phyloP scores from a whole-genome alignment of 192 early-diverging fungal genomes.

The Gigaspora rosea region DNA sequence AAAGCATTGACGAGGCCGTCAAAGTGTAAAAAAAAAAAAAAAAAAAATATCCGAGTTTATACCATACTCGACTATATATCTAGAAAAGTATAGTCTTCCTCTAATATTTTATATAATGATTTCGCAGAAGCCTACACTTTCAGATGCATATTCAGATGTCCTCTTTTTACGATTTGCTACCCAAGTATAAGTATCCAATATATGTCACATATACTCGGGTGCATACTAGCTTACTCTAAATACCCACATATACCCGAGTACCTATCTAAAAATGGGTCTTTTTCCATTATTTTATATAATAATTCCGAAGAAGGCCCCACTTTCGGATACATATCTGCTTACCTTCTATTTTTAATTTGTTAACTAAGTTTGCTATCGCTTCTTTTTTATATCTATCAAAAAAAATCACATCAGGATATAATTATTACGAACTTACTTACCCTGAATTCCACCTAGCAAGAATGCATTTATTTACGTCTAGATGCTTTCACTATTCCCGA shows the following conservation, averaged over 20 bases:
- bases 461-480: no score
- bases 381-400: not conserved
- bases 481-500: no score
- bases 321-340: no score
- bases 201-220: not conserved
- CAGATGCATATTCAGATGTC: not conserved
- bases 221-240: not conserved
- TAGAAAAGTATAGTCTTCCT: not conserved
- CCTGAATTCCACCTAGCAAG: not conserved
- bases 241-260: not conserved
- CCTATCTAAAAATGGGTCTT: no score
- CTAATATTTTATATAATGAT: not conserved
- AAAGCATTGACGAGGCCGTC: no score
- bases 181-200: not conserved
- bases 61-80: not conserved
- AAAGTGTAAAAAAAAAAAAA: no score
- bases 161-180: not conserved
- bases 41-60: no score
- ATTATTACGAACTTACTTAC: not conserved
- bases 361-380: no score
- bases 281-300: no score
- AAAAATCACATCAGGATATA: no score
- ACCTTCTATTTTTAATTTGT: no score
- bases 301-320: no score
- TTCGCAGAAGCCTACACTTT: slow-evolving; percentile 2